These are phyloP conservation scores for Metrosideros polymorpha DNA, from an alignment of 441 rosid genomes.

Conservation along the genomic window DNA sequence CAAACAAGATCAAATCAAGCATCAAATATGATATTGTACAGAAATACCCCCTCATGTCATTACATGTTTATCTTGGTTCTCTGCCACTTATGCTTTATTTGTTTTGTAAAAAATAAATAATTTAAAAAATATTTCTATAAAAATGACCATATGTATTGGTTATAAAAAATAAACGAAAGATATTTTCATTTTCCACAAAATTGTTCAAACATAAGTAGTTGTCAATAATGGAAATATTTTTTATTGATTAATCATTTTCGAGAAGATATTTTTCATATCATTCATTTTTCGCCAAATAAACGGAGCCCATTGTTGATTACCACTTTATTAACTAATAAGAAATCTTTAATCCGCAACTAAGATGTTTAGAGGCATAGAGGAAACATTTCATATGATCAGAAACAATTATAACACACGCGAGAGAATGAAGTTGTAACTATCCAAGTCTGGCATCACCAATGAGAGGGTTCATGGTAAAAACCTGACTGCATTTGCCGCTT, in stretches of 20 bases:
- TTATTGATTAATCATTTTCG: too few species aligned
- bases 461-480: background rate
- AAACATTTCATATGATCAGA: background rate
- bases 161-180: too few species aligned
- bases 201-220: too few species aligned
- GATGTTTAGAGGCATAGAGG: background rate
- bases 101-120: too few species aligned
- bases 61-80: background rate
- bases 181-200: too few species aligned
- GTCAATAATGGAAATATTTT: too few species aligned
- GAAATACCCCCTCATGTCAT: background rate
- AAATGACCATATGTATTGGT: too few species aligned
- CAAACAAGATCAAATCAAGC: background rate
- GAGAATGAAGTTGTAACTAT: background rate
- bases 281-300: too few species aligned
- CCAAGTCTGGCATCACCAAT: background rate
- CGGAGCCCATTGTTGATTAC: too few species aligned
- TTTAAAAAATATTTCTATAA: too few species aligned
- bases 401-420: background rate
- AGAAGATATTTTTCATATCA: too few species aligned
- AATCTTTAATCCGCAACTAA: background rate
- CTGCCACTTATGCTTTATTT: too few species aligned
- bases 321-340: background rate
- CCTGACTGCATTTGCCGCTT: background rate
- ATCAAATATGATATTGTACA: background rate